phyloP scores from a whole-genome alignment of 2,329 filamentous ascomycete species.

The Fusarium austroafricanum region DNA sequence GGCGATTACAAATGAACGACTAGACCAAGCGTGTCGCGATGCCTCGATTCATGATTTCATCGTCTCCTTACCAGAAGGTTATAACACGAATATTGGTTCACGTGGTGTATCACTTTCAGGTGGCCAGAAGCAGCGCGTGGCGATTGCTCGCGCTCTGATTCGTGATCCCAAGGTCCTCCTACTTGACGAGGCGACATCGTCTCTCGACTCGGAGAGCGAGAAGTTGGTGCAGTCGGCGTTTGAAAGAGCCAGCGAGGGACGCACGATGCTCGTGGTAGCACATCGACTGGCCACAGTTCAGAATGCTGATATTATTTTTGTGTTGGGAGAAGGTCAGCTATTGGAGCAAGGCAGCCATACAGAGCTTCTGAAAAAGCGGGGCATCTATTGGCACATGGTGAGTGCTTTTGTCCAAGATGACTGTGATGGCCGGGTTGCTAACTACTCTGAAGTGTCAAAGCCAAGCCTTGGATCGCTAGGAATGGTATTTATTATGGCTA shows the following conservation, averaged over 20 bases:
- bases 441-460: constrained; percentile 64
- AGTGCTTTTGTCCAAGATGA: constrained; percentile 40
- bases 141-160: constrained; percentile 76
- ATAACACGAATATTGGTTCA: constrained; percentile 74
- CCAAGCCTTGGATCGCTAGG: constrained; percentile 65
- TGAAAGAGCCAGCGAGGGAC: constrained; percentile 68
- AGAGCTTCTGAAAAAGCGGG: constrained; percentile 63
- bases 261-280: constrained; percentile 80
- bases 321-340: constrained; percentile 73
- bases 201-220: constrained; percentile 72
- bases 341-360: constrained; percentile 65
- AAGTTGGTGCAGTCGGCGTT: constrained; percentile 75
- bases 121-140: constrained; percentile 78
- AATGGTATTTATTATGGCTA: background rate
- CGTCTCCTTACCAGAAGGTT: constrained; percentile 72
- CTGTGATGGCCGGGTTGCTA: constrained; percentile 27
- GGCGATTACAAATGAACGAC: constrained; percentile 61
- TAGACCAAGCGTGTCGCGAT: constrained; percentile 66
- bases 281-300: constrained; percentile 82
- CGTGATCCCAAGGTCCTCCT: constrained; percentile 74
- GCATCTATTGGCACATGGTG: constrained; percentile 70
- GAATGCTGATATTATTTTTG: constrained; percentile 83
- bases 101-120: constrained; percentile 74
- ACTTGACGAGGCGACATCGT: constrained; percentile 79
- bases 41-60: constrained; percentile 80